Percentiles rank a stretch among this genome's conserved stretches.
phyloP scores from a whole-genome alignment of 164 flowering plant genomes.

The Chimonanthus salicifolius region DNA sequence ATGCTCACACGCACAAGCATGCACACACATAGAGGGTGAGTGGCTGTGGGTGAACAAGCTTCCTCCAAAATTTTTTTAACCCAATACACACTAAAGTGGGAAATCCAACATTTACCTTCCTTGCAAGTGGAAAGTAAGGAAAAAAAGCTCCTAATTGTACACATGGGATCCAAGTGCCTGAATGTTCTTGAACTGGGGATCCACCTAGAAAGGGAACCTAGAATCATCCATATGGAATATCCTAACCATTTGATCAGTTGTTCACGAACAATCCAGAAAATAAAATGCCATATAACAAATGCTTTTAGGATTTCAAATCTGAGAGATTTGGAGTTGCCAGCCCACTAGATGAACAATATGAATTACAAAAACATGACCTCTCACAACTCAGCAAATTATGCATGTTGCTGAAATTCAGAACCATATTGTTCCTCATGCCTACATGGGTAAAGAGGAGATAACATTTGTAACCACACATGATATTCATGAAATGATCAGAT shows the following conservation, averaged over 20 bases:
- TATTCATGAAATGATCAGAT: not conserved
- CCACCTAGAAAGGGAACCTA: not conserved
- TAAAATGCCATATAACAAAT: not conserved
- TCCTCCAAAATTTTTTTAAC: not conserved
- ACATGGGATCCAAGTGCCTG: not conserved
- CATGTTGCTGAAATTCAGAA: not conserved
- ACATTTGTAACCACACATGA: not conserved
- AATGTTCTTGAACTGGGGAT: not conserved
- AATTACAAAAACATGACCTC: not conserved
- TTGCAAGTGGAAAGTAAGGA: not conserved
- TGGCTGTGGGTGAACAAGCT: not conserved
- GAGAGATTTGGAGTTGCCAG: not conserved
- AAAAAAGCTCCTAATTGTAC: not conserved
- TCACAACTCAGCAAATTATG: not conserved
- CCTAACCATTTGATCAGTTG: not conserved
- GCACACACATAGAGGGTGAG: too few species aligned
- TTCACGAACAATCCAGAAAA: not conserved
- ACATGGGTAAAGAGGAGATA: not conserved
- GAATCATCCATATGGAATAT: not conserved
- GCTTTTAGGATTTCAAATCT: not conserved
- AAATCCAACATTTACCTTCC: not conserved
- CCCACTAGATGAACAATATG: not conserved
- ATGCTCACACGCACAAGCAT: too few species aligned
- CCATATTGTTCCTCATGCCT: not conserved
- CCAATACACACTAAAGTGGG: not conserved